Conservation (phyloP, 306 rosid genomes). For the Corylus heterophylla region DNA sequence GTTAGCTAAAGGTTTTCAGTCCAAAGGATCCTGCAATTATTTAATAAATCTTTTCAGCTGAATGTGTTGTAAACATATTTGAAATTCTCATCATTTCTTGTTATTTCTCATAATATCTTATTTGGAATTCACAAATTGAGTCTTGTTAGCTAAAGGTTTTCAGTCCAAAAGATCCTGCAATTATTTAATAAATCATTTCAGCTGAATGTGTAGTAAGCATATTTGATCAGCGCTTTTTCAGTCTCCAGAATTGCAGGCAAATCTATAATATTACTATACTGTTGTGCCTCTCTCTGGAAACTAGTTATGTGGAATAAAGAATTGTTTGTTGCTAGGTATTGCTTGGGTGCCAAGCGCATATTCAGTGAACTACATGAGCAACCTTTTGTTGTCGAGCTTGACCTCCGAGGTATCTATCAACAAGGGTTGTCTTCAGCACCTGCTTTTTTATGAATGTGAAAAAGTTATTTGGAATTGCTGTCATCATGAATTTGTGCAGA, state of each 20-base stretch:
- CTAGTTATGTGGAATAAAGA: conserved; percentile 2
- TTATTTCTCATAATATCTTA: not conserved
- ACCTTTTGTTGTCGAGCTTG: conserved; percentile 84
- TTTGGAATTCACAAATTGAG: not conserved
- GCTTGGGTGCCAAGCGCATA: conserved; percentile 69
- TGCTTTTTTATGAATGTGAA: not conserved
- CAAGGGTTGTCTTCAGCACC: not conserved
- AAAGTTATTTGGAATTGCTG: not conserved
- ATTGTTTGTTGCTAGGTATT: conserved; percentile 49
- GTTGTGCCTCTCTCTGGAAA: not conserved
- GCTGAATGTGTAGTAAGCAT: too few species aligned
- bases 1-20: not conserved
- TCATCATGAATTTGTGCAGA: conserved; percentile 36
- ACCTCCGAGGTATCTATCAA: conserved; percentile 69
- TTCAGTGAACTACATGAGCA: conserved; percentile 62
- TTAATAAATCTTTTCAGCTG: too few species aligned
- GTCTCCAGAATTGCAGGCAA: not conserved
- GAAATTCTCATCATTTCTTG: not conserved
- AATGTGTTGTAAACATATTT: too few species aligned
- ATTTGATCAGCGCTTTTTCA: not conserved
- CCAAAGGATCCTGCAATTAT: not conserved
- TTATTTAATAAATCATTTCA: too few species aligned
- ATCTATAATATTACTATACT: not conserved
- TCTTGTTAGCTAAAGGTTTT: not conserved
- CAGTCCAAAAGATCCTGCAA: not conserved